Percentiles rank a stretch among this genome's conserved stretches.
Conservation (phyloP, 2,329 filamentous ascomycete genomes). For the Cladosporium phlei region DNA sequence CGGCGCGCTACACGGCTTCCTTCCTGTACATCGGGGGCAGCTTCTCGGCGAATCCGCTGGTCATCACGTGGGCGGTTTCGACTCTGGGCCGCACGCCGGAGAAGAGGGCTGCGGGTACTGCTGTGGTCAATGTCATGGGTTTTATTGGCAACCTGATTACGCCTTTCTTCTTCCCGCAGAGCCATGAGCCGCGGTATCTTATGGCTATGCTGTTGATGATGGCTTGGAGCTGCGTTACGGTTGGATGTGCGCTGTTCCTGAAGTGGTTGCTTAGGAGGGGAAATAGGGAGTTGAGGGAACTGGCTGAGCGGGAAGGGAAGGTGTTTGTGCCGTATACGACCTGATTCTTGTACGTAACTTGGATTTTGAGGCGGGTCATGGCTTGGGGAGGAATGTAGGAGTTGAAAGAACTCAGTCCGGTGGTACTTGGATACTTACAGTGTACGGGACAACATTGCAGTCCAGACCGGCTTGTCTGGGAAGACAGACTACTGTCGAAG, state of each 20-base stretch:
- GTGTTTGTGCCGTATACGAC: not conserved
- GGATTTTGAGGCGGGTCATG: too few relatives aligned
- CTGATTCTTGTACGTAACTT: not conserved
- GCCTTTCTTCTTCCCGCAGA: conserved; percentile 36
- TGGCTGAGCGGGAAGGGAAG: not conserved
- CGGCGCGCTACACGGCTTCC: conserved; percentile 25
- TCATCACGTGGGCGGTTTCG: conserved; percentile 34
- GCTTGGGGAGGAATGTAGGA: too few relatives aligned
- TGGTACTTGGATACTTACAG: too few relatives aligned
- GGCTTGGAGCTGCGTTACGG: conserved; percentile 2
- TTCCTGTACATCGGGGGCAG: conserved; percentile 33
- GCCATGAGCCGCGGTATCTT: conserved; percentile 6
- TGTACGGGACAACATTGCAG: too few relatives aligned
- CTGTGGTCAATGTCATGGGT: conserved; percentile 47
- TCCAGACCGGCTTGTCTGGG: too few relatives aligned
- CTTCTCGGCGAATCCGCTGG: conserved; percentile 34
- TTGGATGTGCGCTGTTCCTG: not conserved
- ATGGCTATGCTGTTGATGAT: conserved; percentile 14
- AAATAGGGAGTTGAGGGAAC: conserved; percentile 7
- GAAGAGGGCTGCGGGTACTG: conserved; percentile 44
- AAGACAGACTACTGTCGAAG: too few relatives aligned
- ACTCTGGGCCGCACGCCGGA: conserved; percentile 35
- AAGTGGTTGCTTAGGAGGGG: conserved; percentile 8
- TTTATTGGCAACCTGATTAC: conserved; percentile 39
- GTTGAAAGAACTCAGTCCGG: too few relatives aligned